Conservation (phyloP, 2,329 filamentous ascomycete species). For the Triangularia verruculosa region DNA sequence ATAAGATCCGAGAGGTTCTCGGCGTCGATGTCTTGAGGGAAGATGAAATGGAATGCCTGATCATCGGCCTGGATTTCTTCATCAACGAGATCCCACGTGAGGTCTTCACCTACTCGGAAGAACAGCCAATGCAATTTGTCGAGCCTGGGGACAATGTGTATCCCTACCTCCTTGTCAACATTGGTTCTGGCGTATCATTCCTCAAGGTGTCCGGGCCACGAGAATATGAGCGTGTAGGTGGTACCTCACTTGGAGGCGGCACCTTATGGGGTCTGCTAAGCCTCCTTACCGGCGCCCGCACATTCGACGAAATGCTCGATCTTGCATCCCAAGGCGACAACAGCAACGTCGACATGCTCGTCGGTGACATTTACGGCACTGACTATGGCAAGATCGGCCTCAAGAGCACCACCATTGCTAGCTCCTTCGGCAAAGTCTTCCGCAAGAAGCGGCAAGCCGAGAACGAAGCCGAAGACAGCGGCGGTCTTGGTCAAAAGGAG, state of each 20-base stretch:
- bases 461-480: constrained; percentile 69
- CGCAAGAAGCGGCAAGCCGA: constrained; percentile 86
- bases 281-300: constrained; percentile 84
- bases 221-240: constrained; percentile 85
- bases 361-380: constrained; percentile 95
- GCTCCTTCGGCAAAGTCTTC: constrained; percentile 95
- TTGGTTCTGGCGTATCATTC: constrained; percentile 94
- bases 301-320: constrained; percentile 96
- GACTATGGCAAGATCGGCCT: constrained; percentile 96
- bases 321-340: constrained; percentile 92
- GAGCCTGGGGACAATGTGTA: constrained; percentile 78
- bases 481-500: constrained; percentile 44
- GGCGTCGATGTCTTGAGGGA: constrained; percentile 83
- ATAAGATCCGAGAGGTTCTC: constrained; percentile 78
- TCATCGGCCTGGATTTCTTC: constrained; percentile 96
- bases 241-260: constrained; percentile 92
- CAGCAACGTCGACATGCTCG: constrained; percentile 88
- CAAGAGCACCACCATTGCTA: constrained; percentile 93
- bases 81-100: constrained; percentile 96
- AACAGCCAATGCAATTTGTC: constrained; percentile 85
- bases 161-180: constrained; percentile 96
- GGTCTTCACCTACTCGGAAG: constrained; percentile 94
- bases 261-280: constrained; percentile 95
- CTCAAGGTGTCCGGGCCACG: constrained; percentile 92
- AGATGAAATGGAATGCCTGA: constrained; percentile 98